Conservation (phyloP, 1,139 yeast genomes). For the Yarrowia galli region DNA sequence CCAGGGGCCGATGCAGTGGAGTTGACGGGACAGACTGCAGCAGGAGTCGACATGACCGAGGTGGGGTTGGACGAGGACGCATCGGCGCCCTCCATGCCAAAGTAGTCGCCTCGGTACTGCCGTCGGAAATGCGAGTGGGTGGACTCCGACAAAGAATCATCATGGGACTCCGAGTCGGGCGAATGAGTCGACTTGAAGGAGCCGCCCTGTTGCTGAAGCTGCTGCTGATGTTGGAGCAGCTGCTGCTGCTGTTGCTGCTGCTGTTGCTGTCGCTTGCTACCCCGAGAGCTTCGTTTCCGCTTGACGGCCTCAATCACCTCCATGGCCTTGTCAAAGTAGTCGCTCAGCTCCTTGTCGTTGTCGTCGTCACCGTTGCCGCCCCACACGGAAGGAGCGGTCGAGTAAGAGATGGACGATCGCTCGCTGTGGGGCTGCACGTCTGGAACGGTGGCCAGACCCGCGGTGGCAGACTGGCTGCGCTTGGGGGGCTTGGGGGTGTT, state of each 20-base stretch:
- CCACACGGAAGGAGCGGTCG: conserved; percentile 21
- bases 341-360: conserved; percentile 38
- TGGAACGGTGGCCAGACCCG: conserved; percentile 28
- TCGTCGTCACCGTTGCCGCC: conserved; percentile 39
- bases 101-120: conserved; percentile 35
- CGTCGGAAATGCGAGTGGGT: conserved; percentile 31
- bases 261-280: conserved; percentile 25
- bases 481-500: conserved; percentile 27
- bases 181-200: not conserved
- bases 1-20: conserved; percentile 31
- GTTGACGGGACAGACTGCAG: conserved; percentile 17
- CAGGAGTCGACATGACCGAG: conserved; percentile 33
- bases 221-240: conserved; percentile 4
- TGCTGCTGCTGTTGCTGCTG: not conserved
- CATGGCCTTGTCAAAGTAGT: conserved; percentile 39
- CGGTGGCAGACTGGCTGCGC: conserved; percentile 28
- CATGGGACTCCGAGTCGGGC: conserved; percentile 22
- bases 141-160: conserved; percentile 31
- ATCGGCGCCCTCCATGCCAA: conserved; percentile 29
- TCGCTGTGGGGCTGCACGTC: conserved; percentile 25
- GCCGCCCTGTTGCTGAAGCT: not conserved
- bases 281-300: conserved; percentile 29
- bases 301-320: conserved; percentile 39
- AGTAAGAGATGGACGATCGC: conserved; percentile 3
- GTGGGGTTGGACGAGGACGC: conserved; percentile 20